Evolutionary conservation across 352 stramenopile genomes (phyloP).

Genomic region (Blastocystis sp.): DNA sequence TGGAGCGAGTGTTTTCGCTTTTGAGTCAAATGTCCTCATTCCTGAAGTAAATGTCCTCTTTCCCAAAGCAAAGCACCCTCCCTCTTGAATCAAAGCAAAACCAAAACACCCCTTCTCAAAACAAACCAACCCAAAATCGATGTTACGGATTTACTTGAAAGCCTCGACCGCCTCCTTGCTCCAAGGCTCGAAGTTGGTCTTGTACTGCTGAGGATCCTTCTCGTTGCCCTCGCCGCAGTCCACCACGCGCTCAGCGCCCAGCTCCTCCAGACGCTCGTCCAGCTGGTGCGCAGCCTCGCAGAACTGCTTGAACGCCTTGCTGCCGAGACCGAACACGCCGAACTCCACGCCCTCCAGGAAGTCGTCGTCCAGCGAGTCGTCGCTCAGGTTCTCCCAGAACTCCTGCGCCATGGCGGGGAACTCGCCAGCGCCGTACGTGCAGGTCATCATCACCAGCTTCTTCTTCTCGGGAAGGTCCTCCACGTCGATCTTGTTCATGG

Average conservation of each 20-base stretch:
- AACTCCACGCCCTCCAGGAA: constrained; percentile 68
- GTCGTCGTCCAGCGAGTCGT: constrained; percentile 37
- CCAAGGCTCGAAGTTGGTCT: constrained; percentile 64
- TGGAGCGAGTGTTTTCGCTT: not conserved
- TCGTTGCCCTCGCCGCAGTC: constrained; percentile 71
- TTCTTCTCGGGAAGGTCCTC: constrained; percentile 71
- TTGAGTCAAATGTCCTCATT: no score
- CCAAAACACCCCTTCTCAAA: not conserved
- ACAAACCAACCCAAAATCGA: not conserved
- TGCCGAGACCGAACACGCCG: constrained; percentile 69
- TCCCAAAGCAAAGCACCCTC: no score
- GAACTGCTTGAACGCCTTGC: constrained; percentile 69
- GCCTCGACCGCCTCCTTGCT: constrained; percentile 58
- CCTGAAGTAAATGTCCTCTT: no score
- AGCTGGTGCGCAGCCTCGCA: constrained; percentile 63
- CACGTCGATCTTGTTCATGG: constrained; percentile 72
- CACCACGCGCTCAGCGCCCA: constrained; percentile 61
- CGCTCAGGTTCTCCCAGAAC: constrained; percentile 70
- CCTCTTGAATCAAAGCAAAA: not conserved
- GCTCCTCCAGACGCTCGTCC: constrained; percentile 67
- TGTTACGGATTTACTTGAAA: constrained; percentile 57
- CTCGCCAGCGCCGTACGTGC: constrained; percentile 66
- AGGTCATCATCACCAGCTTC: constrained; percentile 70
- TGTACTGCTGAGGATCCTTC: constrained; percentile 73
- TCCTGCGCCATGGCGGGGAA: constrained; percentile 67